Base-by-base conservation (phyloP, 169 alveolate species). In the Plasmodium inui region DNA sequence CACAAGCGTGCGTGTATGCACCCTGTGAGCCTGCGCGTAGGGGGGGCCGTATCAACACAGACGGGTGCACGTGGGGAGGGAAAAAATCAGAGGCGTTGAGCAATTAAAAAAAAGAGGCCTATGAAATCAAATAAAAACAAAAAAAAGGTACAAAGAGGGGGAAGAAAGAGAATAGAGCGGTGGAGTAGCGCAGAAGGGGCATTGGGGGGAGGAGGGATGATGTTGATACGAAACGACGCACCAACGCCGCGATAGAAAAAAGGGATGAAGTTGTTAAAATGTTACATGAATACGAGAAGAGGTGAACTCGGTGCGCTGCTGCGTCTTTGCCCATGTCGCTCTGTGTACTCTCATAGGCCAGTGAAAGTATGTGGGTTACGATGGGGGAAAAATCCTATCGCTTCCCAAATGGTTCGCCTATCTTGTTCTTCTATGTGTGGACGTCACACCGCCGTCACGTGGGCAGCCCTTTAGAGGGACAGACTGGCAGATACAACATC, bases 51-150 rank as follows among this genome's bases (percentile, higher is more conserved):
- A 67, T 28, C 76, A 67, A 22, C 76, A 67, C 37, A n/a, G 19
- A 67, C 37, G 37, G 14, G 37, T 67, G 76, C 76, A 26, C 19
- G 76, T 22, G 76, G 76, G 37, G 76, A 9, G 37, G 39, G n/a
- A 8, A 26, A 12, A 28, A 67, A 28, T 22, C 41, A 67, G 32
- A 74, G 19, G 57, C 44, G 44, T 74, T 9, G 34, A 3, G 26
- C 10, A 74, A 14, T 74, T 74, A 34, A 74, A 74, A 74, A 74
- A 74, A 74, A 74, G 82, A 14, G 30, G 55, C 32, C 19, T 74
- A 22, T 32, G 9, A 74, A 74, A 80, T 80, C 85, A 80, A 41
- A 41, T 39, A 39, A 41, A 41, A 80, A 46, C 61, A 80, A 80
- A 80, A 80, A 80, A 19, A 67, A 67, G 76, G 37, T 67, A 26